Base-by-base conservation (phyloP, 768 basidiomycete species). In the Omphalotus guepiniiformis region DNA sequence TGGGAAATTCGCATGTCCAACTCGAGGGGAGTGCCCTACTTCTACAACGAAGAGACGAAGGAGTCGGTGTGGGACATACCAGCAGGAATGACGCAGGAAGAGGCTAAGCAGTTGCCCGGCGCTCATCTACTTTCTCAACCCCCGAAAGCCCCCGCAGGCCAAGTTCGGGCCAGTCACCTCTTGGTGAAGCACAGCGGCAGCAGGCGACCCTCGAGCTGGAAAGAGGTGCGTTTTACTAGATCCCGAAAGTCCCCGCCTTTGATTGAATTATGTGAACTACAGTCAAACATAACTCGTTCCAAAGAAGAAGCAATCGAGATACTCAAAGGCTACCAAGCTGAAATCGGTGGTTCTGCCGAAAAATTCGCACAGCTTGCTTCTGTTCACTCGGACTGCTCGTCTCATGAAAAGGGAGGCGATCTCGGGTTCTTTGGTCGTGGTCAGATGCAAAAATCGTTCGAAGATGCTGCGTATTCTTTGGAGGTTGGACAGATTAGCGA, bases 381-480 rank as follows among this genome's bases (percentile, higher is more conserved):
- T 9, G 55, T 70, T 41, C 76, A 95, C 61, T 94, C 92, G 18
- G 94, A 99, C 63, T 97, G 94, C 65, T 87, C 88, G 4, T 93
- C 89, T 30, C 88, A 93, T 59, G 63, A 75, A 18, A 75, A 87
- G 53, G 76, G 74, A 2, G 96, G 96, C 1, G 94, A 99, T 65
- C 79, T 99, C 5, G 92, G 96, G 0, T 74, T 73, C 73, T 99
- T 99, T 59, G 78, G 76, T 1, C 80, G 66, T 15, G 88, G 85
- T 1, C 86, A 90, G 71, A 99, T 99, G 96, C 96, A 99, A 69
- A 93, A 90, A 68, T 85, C 92, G 28, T 99, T 99, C 59, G 94
- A 97, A 68, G 92, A 94, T 25, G 88, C 90, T 26, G 72, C 89
- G 9, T 94, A 77, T 64, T 78, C 68, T 2, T 72, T 93, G 53